Base-by-base conservation (phyloP, 164 flowering plant species). In the Nymphaea thermarum region DNA sequence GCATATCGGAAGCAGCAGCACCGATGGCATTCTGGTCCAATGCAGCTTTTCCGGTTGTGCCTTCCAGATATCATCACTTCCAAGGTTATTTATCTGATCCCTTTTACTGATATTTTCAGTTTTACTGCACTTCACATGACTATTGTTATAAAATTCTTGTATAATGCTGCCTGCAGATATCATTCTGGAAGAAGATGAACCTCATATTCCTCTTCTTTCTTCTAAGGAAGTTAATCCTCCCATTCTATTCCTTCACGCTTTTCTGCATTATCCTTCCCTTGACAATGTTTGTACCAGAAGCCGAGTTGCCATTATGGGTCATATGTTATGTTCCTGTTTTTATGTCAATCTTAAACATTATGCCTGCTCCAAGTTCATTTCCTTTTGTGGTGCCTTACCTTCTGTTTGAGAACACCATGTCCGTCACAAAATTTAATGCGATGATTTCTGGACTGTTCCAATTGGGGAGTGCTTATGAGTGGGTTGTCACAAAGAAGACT, bases 1-100 rank as follows among this genome's bases (percentile, higher is more conserved):
- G 96, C 96, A 53, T 93, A 93, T 65, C 70, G 96, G 76, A 93
- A 93, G 71, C 98, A 93, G 76, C 98, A 93, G 73, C 98, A 93
- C 65, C 78, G 98, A 69, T 93, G 98, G 98, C 98, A 93, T 75
- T 93, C 98, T 12, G 98, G 98, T 36, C 98, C 98, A 3, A 93
- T 93, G 98, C 98, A 93, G 72, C 70, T 93, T 78, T 93, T 93
- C 73, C 90, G 97, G 6, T 83, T 93, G 7, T 91, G 96, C 75
- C 79, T 93, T 74, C 98, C 93, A 6, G 88, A 62, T 64, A 76
- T 90, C n/a, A 81, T 87, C 57, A 67, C 70, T 70, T 67, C 98
- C 68, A 93, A 93, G 96, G 98, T 55, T 93, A 10, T 47, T 60
- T 70, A 15, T n/a, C 25, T 4, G 5, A 25, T 55, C 5, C 4